A percentile compares a stretch with the other conserved stretches of the same genome.
Conservation (phyloP, 345 rosid species). For the Kandelia obovata region DNA sequence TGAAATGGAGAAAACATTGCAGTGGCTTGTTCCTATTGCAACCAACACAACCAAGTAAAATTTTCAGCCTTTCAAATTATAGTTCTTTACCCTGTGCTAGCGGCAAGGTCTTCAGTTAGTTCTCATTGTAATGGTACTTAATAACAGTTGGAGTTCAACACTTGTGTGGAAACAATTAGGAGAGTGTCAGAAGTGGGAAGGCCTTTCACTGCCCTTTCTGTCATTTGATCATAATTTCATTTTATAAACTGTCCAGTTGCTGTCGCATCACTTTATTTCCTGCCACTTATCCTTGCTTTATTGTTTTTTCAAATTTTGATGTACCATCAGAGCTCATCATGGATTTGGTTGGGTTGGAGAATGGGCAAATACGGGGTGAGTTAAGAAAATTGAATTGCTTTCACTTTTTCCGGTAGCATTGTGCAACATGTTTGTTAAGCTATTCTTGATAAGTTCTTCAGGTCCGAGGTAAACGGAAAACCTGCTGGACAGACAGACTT, state of each 20-base stretch:
- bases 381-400: constrained; percentile 7
- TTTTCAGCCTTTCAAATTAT: background rate
- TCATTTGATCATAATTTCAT: background rate
- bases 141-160: too few relatives aligned
- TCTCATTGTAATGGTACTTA: too few relatives aligned
- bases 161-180: too few relatives aligned
- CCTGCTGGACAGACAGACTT: constrained; percentile 69
- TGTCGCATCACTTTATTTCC: constrained; percentile 3
- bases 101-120: background rate
- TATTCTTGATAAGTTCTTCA: constrained; percentile 24
- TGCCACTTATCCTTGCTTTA: constrained; percentile 8
- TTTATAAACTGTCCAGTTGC: background rate
- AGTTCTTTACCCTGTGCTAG: background rate
- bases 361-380: constrained; percentile 98
- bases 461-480: constrained; percentile 71
- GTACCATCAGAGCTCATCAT: constrained; percentile 77
- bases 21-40: constrained; percentile 96
- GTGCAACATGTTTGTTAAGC: background rate
- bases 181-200: background rate
- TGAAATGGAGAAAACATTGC: constrained; percentile 92
- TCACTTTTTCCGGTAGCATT: constrained; percentile 7
- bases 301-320: constrained; percentile 16
- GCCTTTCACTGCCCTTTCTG: background rate
- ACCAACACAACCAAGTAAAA: constrained; percentile 87
- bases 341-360: constrained; percentile 99